Conservation (phyloP, 805 yeast species). For the Lipomyces yamadae region DNA sequence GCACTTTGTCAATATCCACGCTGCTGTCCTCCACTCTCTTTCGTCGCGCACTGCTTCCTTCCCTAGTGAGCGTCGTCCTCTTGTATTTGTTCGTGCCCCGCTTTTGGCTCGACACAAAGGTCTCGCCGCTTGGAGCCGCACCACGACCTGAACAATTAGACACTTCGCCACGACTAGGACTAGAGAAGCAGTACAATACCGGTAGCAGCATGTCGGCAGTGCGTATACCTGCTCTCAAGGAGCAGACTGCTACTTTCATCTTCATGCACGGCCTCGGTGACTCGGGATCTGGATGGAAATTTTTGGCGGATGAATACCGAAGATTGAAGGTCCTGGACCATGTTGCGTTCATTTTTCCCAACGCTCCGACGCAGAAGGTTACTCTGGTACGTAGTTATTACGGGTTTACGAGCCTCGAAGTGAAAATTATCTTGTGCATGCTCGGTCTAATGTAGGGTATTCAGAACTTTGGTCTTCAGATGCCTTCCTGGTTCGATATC, state of each 20-base stretch:
- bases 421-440: not conserved
- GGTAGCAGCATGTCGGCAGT: conserved; percentile 32
- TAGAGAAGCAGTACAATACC: not conserved
- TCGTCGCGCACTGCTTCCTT: conserved; percentile 4
- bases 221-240: conserved; percentile 35
- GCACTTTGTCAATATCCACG: not conserved
- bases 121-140: not conserved
- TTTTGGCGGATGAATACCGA: conserved; percentile 67
- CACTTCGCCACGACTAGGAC: not conserved
- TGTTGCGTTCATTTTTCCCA: conserved; percentile 82
- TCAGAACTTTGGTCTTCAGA: conserved; percentile 60
- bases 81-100: conserved; percentile 7
- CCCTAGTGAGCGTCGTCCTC: conserved; percentile 8
- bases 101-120: not conserved
- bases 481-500: conserved; percentile 80
- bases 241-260: conserved; percentile 39
- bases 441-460: not conserved
- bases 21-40: conserved; percentile 1
- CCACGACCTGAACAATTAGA: not conserved
- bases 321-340: conserved; percentile 52
- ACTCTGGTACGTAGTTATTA: conserved; percentile 50
- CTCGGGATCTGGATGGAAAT: conserved; percentile 86
- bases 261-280: conserved; percentile 86
- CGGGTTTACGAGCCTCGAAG: not conserved
- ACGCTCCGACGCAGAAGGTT: conserved; percentile 78